Conservation (phyloP, 768 basidiomycete genomes). For the Glaciozyma martinii region DNA sequence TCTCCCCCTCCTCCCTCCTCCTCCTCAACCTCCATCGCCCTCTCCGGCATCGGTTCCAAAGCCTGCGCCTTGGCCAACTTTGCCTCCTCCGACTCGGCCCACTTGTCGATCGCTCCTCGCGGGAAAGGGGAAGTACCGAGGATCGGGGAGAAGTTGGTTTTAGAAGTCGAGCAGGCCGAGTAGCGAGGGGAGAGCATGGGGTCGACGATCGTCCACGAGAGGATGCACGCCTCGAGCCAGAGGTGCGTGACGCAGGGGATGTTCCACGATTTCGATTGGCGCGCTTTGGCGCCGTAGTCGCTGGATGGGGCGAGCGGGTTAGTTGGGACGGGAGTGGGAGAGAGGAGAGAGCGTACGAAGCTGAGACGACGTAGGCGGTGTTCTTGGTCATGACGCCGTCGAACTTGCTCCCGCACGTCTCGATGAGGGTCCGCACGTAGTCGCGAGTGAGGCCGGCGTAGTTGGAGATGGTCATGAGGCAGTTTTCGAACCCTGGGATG, state of each 20-base stretch:
- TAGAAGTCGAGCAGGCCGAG: slow-evolving; percentile 6
- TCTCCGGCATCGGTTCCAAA: neutral
- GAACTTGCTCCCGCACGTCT: slow-evolving; percentile 64
- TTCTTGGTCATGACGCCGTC: slow-evolving; percentile 68
- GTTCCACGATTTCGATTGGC: slow-evolving; percentile 66
- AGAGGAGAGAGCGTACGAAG: slow-evolving; percentile 51
- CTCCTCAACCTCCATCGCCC: neutral
- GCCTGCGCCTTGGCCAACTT: neutral
- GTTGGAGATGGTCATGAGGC: slow-evolving; percentile 74
- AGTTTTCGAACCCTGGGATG: slow-evolving; percentile 35
- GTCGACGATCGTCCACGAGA: slow-evolving; percentile 51
- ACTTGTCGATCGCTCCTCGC: neutral
- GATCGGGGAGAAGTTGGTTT: slow-evolving; percentile 11
- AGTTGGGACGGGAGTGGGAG: neutral
- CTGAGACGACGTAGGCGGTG: slow-evolving; percentile 75
- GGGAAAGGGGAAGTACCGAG: slow-evolving; percentile 19
- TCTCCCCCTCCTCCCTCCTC: neutral
- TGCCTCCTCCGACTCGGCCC: neutral
- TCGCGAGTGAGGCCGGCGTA: slow-evolving; percentile 80
- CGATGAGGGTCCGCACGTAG: slow-evolving; percentile 75
- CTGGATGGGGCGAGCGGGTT: slow-evolving; percentile 32
- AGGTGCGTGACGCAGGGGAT: slow-evolving; percentile 80
- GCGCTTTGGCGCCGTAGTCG: slow-evolving; percentile 51
- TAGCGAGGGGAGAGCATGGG: slow-evolving; percentile 4
- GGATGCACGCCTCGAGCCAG: slow-evolving; percentile 86